Percentiles rank a stretch among this genome's conserved stretches.
Conservation (phyloP, 139 green algal species). For the Zygnema cylindricum region DNA sequence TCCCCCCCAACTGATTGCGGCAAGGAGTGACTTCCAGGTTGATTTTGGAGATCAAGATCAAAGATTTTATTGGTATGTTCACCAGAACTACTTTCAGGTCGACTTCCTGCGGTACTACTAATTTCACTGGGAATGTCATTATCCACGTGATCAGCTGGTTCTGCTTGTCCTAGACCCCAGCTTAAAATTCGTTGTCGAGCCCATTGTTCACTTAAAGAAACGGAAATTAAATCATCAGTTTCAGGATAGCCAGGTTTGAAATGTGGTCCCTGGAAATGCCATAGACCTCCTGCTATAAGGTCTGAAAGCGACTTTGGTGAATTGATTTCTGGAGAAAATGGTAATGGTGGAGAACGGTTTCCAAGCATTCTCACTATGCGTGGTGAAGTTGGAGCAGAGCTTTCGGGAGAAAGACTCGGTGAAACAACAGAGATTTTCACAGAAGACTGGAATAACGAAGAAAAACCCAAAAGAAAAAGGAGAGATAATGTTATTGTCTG, state of each 20-base stretch:
- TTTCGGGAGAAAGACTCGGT: neutral
- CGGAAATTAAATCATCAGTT: too few relatives aligned
- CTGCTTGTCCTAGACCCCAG: neutral
- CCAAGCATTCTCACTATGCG: neutral
- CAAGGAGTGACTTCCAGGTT: neutral
- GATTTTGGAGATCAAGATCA: neutral
- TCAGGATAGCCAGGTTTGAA: too few relatives aligned
- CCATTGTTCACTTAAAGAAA: neutral
- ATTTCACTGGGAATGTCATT: slow-evolving; percentile 1
- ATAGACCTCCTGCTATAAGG: too few relatives aligned
- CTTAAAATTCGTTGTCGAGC: neutral
- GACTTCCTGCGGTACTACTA: neutral
- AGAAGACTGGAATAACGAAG: neutral
- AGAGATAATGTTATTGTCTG: too few relatives aligned
- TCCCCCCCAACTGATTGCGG: neutral
- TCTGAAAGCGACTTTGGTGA: neutral
- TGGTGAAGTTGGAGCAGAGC: neutral
- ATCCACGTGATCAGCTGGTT: neutral
- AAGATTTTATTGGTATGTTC: neutral
- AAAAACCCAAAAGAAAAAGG: too few relatives aligned
- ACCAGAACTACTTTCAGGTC: slow-evolving; percentile 1
- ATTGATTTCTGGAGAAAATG: neutral
- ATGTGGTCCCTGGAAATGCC: too few relatives aligned
- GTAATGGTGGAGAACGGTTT: neutral
- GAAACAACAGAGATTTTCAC: neutral